Evolutionary conservation across 1,284 basidiomycete genomes (phyloP).

Genomic region (Ceraceosorus bombacis): DNA sequence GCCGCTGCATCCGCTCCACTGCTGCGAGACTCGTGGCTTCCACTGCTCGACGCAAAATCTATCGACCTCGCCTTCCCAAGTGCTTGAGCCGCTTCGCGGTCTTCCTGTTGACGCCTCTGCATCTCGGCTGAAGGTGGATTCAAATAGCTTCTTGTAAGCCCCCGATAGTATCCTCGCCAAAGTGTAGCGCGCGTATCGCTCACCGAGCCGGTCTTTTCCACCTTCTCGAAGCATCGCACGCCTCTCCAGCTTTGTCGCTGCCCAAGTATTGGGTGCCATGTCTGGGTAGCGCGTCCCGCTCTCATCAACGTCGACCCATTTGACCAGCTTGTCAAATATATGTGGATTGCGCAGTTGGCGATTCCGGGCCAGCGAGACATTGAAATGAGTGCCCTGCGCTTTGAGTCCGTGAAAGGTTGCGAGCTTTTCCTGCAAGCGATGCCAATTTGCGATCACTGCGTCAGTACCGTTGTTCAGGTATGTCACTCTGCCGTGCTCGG

Average conservation of each 20-base stretch:
- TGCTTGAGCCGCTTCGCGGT: background rate
- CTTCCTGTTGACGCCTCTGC: background rate
- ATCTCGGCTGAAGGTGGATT: background rate
- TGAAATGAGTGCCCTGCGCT: slow-evolving; percentile 75
- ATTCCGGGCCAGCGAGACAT: slow-evolving; percentile 80
- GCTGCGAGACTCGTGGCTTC: background rate
- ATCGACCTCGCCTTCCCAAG: background rate
- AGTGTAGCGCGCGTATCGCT: background rate
- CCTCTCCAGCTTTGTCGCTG: background rate
- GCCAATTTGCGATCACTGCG: background rate
- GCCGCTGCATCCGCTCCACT: background rate
- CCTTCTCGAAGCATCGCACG: background rate
- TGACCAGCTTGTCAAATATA: slow-evolving; percentile 86
- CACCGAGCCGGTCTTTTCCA: background rate
- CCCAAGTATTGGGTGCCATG: background rate
- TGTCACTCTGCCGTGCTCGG: background rate
- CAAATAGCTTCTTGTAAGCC: background rate
- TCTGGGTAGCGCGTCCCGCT: slow-evolving; percentile 27
- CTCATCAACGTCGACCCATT: slow-evolving; percentile 79
- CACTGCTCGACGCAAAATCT: background rate
- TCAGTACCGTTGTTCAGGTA: background rate
- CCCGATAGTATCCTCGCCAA: background rate
- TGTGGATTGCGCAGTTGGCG: slow-evolving; percentile 90
- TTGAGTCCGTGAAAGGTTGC: slow-evolving; percentile 60
- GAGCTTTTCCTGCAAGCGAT: slow-evolving; percentile 54